Percentiles rank a stretch among this genome's conserved stretches.
These are phyloP conservation scores for Sclerotiophoma versabilis DNA, from an alignment of 2,329 filamentous ascomycete genomes.

Conservation along the genomic window DNA sequence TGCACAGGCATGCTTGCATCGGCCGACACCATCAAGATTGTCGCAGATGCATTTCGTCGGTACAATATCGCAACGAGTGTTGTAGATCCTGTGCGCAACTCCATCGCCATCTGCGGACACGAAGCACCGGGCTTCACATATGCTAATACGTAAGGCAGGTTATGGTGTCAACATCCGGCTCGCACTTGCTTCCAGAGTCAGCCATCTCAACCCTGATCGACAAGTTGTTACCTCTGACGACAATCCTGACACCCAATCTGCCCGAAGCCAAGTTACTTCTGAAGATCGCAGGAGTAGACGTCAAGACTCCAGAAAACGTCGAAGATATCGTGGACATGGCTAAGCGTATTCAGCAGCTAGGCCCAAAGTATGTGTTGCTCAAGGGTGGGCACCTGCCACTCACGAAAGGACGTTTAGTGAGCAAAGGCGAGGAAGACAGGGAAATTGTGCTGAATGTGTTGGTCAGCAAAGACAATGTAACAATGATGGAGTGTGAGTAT, in stretches of 20 bases:
- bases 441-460: conserved; percentile 79
- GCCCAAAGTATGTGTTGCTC: conserved; percentile 80
- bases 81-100: conserved; percentile 73
- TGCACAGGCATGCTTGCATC: conserved; percentile 80
- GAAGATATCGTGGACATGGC: conserved; percentile 74
- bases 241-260: conserved; percentile 77
- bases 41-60: conserved; percentile 68
- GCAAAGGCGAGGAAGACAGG: conserved; percentile 65
- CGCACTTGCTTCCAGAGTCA: conserved; percentile 69
- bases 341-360: conserved; percentile 69
- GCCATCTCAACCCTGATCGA: conserved; percentile 68
- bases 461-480: conserved; percentile 65
- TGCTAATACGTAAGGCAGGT: conserved; percentile 59
- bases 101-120: background rate
- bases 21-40: conserved; percentile 70
- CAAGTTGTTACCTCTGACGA: conserved; percentile 70
- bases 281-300: conserved; percentile 56
- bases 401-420: conserved; percentile 65
- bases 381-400: conserved; percentile 94
- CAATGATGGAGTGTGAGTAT: conserved; percentile 74
- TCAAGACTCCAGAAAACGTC: conserved; percentile 61
- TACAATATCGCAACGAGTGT: conserved; percentile 68
- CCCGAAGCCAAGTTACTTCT: conserved; percentile 75
- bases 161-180: conserved; percentile 87
- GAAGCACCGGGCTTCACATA: background rate